phyloP scores from a whole-genome alignment of 129 eudicot genomes.

The Artemisia tridentata region DNA sequence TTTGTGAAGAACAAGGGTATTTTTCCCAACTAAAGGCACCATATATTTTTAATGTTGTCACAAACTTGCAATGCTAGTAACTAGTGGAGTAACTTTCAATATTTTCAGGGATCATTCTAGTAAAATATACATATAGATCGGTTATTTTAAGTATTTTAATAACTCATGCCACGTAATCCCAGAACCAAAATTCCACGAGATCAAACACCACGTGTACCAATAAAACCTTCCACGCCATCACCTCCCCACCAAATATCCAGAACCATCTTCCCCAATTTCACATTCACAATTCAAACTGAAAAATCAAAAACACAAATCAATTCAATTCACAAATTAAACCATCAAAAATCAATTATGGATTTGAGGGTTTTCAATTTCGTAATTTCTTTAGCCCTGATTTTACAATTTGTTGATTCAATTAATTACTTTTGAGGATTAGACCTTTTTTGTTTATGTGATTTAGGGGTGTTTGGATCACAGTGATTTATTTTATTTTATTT shows the following conservation, averaged over 20 bases:
- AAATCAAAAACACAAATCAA: not conserved
- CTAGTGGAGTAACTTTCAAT: too few relatives aligned
- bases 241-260: conserved; percentile 15
- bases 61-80: too few relatives aligned
- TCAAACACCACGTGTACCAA: conserved; percentile 25
- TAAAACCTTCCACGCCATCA: conserved; percentile 26
- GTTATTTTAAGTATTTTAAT: too few relatives aligned
- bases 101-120: too few relatives aligned
- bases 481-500: too few relatives aligned
- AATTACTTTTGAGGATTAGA: not conserved
- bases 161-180: too few relatives aligned
- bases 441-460: not conserved
- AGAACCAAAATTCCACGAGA: not conserved
- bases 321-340: not conserved
- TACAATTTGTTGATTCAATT: conserved; percentile 21
- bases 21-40: too few relatives aligned
- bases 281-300: conserved; percentile 20
- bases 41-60: too few relatives aligned
- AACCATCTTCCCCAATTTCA: conserved; percentile 26
- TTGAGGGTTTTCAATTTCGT: conserved; percentile 18
- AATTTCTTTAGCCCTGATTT: conserved; percentile 19
- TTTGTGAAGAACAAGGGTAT: too few relatives aligned
- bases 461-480: too few relatives aligned
- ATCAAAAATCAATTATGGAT: conserved; percentile 18
- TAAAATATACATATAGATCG: too few relatives aligned